Evolutionary conservation across 306 rosid genomes (phyloP).

Genomic region (Canavalia ensiformis): DNA sequence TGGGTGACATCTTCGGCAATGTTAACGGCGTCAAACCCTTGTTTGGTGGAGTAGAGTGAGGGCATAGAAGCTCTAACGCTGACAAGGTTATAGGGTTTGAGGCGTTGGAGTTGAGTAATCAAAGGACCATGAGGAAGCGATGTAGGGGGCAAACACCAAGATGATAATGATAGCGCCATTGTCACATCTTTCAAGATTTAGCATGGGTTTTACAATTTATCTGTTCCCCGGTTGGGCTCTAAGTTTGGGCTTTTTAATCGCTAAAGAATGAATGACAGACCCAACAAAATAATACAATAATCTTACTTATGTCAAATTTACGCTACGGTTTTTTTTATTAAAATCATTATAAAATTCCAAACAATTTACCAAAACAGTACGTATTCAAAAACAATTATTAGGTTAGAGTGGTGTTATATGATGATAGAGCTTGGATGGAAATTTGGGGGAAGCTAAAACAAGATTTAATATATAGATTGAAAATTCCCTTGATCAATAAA

Average conservation of each 20-base stretch:
- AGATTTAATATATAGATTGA: too few relatives aligned
- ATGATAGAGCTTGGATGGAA: too few relatives aligned
- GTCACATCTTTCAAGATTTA: constrained; percentile 34
- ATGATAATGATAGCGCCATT: constrained; percentile 53
- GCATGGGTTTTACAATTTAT: constrained; percentile 55
- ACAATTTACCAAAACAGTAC: too few relatives aligned
- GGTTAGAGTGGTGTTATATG: too few relatives aligned
- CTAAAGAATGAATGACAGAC: too few relatives aligned
- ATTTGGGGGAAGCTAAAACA: too few relatives aligned
- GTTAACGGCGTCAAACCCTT: constrained; percentile 79
- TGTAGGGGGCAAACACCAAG: constrained; percentile 36
- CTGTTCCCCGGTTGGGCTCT: neutral
- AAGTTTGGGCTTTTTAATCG: neutral
- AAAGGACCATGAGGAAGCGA: constrained; percentile 44
- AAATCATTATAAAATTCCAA: too few relatives aligned
- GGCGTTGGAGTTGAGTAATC: constrained; percentile 31
- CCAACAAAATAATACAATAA: too few relatives aligned
- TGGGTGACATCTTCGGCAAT: constrained; percentile 95
- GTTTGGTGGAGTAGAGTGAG: constrained; percentile 52
- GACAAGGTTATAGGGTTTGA: constrained; percentile 34
- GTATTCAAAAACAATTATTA: too few relatives aligned
- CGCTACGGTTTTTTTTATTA: too few relatives aligned
- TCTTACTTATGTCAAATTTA: too few relatives aligned
- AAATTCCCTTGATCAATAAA: too few relatives aligned
- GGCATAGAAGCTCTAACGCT: constrained; percentile 50